Conservation (phyloP, 345 rosid genomes). For the Bruguiera gymnorhiza region DNA sequence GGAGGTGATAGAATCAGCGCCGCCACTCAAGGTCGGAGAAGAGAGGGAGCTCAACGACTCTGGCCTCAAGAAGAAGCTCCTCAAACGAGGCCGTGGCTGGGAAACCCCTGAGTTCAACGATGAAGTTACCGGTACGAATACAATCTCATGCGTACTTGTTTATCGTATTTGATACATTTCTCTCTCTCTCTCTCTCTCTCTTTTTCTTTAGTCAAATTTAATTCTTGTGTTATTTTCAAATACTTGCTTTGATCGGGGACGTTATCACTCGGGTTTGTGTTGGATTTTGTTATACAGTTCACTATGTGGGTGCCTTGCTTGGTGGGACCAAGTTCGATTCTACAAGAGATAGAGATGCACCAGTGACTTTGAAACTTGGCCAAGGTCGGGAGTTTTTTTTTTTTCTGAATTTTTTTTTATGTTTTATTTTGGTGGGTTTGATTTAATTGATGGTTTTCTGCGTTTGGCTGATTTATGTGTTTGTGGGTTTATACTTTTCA, state of each 20-base stretch:
- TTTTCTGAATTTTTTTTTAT: background rate
- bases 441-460: background rate
- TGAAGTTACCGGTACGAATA: conserved; percentile 42
- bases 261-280: background rate
- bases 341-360: conserved; percentile 38
- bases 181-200: background rate
- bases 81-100: conserved; percentile 43
- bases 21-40: conserved; percentile 56
- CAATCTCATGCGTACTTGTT: background rate
- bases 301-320: conserved; percentile 46
- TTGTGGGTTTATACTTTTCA: conserved; percentile 1
- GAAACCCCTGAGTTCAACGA: conserved; percentile 60
- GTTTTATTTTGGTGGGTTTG: background rate
- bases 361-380: conserved; percentile 45
- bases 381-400: conserved; percentile 29
- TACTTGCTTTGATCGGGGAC: background rate
- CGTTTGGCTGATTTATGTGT: background rate
- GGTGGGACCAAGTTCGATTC: conserved; percentile 50
- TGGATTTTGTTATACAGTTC: conserved; percentile 38
- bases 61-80: conserved; percentile 51
- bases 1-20: conserved; percentile 62
- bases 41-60: conserved; percentile 41
- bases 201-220: background rate
- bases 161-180: background rate
- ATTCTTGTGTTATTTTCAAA: background rate